Evolutionary conservation across 192 early-diverging fungal genomes (phyloP).

Genomic region (Umbelopsis sp.): DNA sequence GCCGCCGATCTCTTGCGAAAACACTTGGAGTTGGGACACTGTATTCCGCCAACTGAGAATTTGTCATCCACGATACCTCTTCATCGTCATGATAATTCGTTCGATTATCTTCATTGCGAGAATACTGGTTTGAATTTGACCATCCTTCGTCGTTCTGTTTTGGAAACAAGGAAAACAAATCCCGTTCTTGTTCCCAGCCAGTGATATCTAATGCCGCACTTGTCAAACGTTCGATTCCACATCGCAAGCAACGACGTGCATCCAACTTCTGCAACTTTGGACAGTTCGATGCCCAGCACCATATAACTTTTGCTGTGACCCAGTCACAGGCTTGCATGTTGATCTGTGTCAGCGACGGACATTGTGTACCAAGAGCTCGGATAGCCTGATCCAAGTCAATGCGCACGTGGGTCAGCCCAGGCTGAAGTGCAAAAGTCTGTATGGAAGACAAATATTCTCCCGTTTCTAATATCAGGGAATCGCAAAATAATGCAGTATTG

Average conservation of each 20-base stretch:
- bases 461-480: constrained; percentile 47
- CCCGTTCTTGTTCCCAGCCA: not conserved
- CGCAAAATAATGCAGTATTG: constrained; percentile 35
- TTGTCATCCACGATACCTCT: not conserved
- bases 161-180: not conserved
- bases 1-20: constrained; percentile 9
- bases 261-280: constrained; percentile 40
- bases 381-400: constrained; percentile 41
- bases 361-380: constrained; percentile 42
- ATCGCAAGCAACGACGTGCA: constrained; percentile 41
- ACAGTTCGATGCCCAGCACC: constrained; percentile 37
- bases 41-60: constrained; percentile 9
- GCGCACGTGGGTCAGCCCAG: constrained; percentile 43
- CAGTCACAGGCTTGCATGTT: constrained; percentile 50
- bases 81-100: not conserved
- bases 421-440: constrained; percentile 47
- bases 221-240: constrained; percentile 29
- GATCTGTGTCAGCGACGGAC: constrained; percentile 34
- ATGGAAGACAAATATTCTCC: constrained; percentile 52
- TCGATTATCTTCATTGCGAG: too few relatives aligned
- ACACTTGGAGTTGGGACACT: not conserved
- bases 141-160: not conserved
- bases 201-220: not conserved
- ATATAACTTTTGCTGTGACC: constrained; percentile 44
- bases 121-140: not conserved